A percentile compares a stretch with the other conserved stretches of the same genome.
Conservation (phyloP, 768 basidiomycete genomes). For the Macrocybe gigantea region DNA sequence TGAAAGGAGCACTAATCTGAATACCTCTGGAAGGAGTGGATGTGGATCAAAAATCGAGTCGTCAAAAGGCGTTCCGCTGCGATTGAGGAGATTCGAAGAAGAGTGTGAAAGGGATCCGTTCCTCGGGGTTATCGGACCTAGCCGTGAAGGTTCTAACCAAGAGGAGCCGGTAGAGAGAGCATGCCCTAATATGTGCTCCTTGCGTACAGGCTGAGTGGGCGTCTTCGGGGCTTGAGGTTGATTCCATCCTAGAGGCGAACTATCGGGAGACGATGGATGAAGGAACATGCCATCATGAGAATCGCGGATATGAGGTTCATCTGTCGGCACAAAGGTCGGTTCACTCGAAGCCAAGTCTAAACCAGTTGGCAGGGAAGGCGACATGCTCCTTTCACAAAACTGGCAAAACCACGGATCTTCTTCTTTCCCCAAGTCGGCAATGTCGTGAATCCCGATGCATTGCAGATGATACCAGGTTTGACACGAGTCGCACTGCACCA, state of each 20-base stretch:
- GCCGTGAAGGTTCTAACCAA: constrained; percentile 46
- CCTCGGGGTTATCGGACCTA: constrained; percentile 51
- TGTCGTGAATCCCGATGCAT: constrained; percentile 68
- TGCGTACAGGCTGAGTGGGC: constrained; percentile 27
- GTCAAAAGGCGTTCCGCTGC: constrained; percentile 38
- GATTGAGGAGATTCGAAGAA: constrained; percentile 4
- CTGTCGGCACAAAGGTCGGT: constrained; percentile 67
- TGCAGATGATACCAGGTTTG: constrained; percentile 77
- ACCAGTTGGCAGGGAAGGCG: constrained; percentile 23
- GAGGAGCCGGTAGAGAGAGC: constrained; percentile 26
- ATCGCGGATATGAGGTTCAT: constrained; percentile 37
- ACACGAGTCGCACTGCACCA: constrained; percentile 81
- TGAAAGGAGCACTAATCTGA: constrained; percentile 49
- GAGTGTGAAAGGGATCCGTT: constrained; percentile 7
- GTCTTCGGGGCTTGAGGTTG: constrained; percentile 38
- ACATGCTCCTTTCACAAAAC: constrained; percentile 40
- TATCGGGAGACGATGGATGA: constrained; percentile 43
- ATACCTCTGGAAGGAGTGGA: constrained; percentile 81
- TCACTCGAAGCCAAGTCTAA: constrained; percentile 30
- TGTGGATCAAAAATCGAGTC: constrained; percentile 71
- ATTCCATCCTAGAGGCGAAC: constrained; percentile 51
- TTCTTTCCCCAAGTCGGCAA: constrained; percentile 62
- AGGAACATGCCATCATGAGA: constrained; percentile 56
- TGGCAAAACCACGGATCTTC: constrained; percentile 80
- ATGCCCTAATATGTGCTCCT: constrained; percentile 4